Evolutionary conservation across 768 basidiomycete genomes (phyloP), one percentile per base, ranked within the genome.

Genomic region (Mrakia frigida): DNA sequence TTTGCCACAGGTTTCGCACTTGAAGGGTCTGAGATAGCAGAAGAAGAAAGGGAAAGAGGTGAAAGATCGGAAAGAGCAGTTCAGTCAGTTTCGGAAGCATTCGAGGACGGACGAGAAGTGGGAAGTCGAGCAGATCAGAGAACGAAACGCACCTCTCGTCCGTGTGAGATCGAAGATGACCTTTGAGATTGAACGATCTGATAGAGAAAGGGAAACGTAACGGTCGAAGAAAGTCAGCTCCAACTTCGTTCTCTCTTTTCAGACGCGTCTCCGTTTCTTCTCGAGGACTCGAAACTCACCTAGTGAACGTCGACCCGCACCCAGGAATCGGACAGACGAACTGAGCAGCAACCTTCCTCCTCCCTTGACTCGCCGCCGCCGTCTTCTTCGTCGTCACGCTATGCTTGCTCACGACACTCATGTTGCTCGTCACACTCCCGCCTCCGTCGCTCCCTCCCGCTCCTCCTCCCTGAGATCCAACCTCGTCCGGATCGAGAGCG

Each of bases 161-260:
- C 77, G 92, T 94, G 81, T 97, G 95, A 21, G 92, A 93, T 59
- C 95, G 91, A 80, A 97, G 87, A 81, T 98, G 95, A n/a, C 95
- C 95, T 82, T 94, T 94, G 76, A 97, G 83, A 82, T 97, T 97
- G 85, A 97, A 97, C 0, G 67, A 69, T 16, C 71, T 72, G 82
- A 37, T 0, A 21, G 37, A 37, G 35, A 33, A 39, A 31, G 63
- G 10, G 18, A 65, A 33, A 6, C 25, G 25, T 13, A 93, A 91
- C 81, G n/a, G 73, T 3, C 16, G 18, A 21, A 21, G 46, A 50
- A 50, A 18, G 18, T 50, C 46, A 50, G 46, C 46, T 21, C 18
- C 4, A 21, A 0, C 46, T 53, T 74, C 23, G 52, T 23, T 61
- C 53, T 14, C 13, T 31, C 16, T 11, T 10, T 6, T 16, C 39